A percentile compares a stretch with the other conserved stretches of the same genome.
Evolutionary conservation across 2,329 filamentous ascomycete species (phyloP).

Genomic region (Sporothrix mexicana): DNA sequence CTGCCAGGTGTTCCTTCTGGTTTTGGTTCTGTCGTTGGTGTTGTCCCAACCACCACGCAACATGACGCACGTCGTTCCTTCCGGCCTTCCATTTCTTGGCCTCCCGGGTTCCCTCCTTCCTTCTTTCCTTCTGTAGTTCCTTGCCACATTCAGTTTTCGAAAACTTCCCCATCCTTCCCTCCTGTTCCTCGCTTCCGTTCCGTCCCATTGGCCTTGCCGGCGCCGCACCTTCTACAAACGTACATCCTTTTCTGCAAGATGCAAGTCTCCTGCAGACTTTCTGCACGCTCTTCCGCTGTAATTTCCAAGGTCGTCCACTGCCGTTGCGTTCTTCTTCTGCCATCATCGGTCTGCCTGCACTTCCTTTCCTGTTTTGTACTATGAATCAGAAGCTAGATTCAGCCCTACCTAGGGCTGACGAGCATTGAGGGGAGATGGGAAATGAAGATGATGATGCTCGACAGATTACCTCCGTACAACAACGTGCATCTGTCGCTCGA

Average conservation of each 20-base stretch:
- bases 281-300: too few species aligned
- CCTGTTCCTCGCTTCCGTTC: neutral
- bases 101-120: constrained; percentile 17
- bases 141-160: too few species aligned
- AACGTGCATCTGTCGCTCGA: neutral
- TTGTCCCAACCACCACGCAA: neutral
- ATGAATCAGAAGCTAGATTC: constrained; percentile 24
- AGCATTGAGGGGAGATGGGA: constrained; percentile 1
- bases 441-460: constrained; percentile 1
- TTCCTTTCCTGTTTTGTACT: constrained; percentile 10
- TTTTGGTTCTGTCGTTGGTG: neutral
- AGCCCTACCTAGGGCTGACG: constrained; percentile 33
- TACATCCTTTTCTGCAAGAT: neutral
- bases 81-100: neutral
- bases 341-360: neutral
- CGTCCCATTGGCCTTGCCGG: constrained; percentile 8
- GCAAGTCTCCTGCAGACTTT: neutral
- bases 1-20: neutral
- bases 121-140: neutral
- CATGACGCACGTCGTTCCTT: neutral
- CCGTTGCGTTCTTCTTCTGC: neutral
- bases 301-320: neutral
- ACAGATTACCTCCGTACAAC: too few species aligned
- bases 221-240: neutral
- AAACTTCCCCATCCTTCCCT: too few species aligned